Base-by-base conservation (phyloP, 495 filamentous ascomycete genomes). In the Penicillium fimorum region DNA sequence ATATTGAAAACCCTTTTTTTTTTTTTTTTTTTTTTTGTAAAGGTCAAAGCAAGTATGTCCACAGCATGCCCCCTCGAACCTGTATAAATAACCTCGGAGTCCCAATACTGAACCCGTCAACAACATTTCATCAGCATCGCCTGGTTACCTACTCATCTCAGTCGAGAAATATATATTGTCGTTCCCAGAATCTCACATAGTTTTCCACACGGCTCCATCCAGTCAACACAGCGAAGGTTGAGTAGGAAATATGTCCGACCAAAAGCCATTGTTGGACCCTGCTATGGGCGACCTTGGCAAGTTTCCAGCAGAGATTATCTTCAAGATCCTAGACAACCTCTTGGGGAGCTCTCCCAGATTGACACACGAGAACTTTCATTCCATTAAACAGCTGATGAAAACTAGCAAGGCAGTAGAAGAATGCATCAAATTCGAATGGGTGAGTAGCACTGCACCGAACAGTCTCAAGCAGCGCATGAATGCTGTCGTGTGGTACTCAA, bases 301-400 rank as follows among this genome's bases (percentile, higher is more conserved):
- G 7, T 30, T 56, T 3, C 57, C 60, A 30, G 24, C 44, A 13
- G 60, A 63, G 13, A 24, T 60, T 8, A 25, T 56, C 17, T 59
- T 40, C 25, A 53, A 48, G 10, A 50, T 63, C 13, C 29, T 63
- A 27, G 57, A 56, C 11, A 24, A 53, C 2, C 22, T 51, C 1
- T 18, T 60, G 1, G 30, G 30, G 27, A 18, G 7, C 10, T 37
- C 7, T 10, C 10, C 35, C 7, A 30, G 27, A 27, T 30, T 60
- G 42, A 44, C 53, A 13, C 60, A 63, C 38, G 25, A 44, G 15
- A 32, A 7, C 22, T 33, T 63, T 38, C 46, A 47, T 29, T 44
- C 48, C 9, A 37, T 63, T 2, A 42, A 25, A 20, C 10, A 48
- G 32, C 27, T 50, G 15, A 50, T 48, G 32, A 32, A 40, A 10